Evolutionary conservation across 148 eudicot genomes (phyloP).

Genomic region (Diospyros lotus): DNA sequence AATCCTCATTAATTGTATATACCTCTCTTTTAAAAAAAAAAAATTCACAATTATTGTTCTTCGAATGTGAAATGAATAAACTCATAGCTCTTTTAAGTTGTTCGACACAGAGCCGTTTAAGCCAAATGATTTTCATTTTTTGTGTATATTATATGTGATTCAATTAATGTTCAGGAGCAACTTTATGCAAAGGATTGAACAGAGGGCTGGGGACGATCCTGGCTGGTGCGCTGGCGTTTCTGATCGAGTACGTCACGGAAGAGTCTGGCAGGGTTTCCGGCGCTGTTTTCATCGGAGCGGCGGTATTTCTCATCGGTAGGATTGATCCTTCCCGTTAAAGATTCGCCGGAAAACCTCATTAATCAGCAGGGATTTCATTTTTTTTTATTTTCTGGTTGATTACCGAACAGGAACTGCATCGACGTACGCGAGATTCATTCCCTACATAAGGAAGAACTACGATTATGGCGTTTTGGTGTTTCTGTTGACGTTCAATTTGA

Average conservation of each 20-base stretch:
- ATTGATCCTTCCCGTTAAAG: no score
- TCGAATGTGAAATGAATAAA: no score
- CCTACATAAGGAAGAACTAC: slow-evolving; percentile 77
- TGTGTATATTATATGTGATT: no score
- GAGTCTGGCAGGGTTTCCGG: slow-evolving; percentile 39
- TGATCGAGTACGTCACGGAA: slow-evolving; percentile 59
- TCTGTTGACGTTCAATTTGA: slow-evolving; percentile 74
- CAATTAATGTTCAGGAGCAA: slow-evolving; percentile 49
- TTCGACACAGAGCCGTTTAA: background rate
- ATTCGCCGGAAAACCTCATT: no score
- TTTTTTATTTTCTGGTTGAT: background rate
- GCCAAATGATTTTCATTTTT: background rate
- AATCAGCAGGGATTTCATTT: background rate
- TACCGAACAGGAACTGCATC: slow-evolving; percentile 50
- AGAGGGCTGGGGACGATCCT: slow-evolving; percentile 80
- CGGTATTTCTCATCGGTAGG: slow-evolving; percentile 69
- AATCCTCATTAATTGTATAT: no score
- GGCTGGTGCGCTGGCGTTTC: slow-evolving; percentile 75
- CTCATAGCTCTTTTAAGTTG: no score
- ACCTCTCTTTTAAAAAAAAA: no score
- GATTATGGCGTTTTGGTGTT: slow-evolving; percentile 87
- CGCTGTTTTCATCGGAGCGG: slow-evolving; percentile 59
- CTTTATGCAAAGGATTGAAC: slow-evolving; percentile 83
- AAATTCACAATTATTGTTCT: no score
- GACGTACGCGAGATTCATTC: slow-evolving; percentile 79